Evolutionary conservation across 1,139 yeast genomes (phyloP).

Genomic region (Suhomyces terraborum): DNA sequence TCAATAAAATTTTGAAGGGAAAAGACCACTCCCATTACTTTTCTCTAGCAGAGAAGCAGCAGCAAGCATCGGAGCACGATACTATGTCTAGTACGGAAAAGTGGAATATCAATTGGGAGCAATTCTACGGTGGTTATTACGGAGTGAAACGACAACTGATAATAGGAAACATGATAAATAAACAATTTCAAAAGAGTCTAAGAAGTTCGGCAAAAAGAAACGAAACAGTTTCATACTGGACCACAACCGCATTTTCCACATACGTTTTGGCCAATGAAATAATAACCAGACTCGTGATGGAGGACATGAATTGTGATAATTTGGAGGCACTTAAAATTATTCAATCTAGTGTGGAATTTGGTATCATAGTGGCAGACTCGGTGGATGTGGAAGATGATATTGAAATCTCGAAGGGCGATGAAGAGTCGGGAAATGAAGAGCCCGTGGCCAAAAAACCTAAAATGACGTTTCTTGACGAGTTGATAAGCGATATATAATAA

Average conservation of each 20-base stretch:
- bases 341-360: constrained; percentile 56
- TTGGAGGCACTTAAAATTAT: constrained; percentile 49
- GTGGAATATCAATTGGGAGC: constrained; percentile 46
- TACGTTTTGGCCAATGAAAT: constrained; percentile 69
- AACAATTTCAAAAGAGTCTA: constrained; percentile 31
- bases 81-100: constrained; percentile 52
- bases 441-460: constrained; percentile 5
- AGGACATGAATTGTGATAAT: constrained; percentile 42
- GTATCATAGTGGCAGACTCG: constrained; percentile 48
- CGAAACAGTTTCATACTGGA: constrained; percentile 61
- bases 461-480: constrained; percentile 10
- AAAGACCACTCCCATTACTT: constrained; percentile 49
- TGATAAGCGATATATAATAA: constrained; percentile 5
- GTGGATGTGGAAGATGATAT: constrained; percentile 36
- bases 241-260: constrained; percentile 52
- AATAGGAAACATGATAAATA: constrained; percentile 43
- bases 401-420: constrained; percentile 11
- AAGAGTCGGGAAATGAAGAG: background rate
- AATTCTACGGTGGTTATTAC: constrained; percentile 61
- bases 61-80: constrained; percentile 38
- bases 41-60: constrained; percentile 45
- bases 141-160: constrained; percentile 59
- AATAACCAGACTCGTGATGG: constrained; percentile 51
- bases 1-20: constrained; percentile 50
- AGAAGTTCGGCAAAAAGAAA: constrained; percentile 29